Base-by-base conservation (phyloP, 768 basidiomycete genomes). In the Tulasnella calospora region DNA sequence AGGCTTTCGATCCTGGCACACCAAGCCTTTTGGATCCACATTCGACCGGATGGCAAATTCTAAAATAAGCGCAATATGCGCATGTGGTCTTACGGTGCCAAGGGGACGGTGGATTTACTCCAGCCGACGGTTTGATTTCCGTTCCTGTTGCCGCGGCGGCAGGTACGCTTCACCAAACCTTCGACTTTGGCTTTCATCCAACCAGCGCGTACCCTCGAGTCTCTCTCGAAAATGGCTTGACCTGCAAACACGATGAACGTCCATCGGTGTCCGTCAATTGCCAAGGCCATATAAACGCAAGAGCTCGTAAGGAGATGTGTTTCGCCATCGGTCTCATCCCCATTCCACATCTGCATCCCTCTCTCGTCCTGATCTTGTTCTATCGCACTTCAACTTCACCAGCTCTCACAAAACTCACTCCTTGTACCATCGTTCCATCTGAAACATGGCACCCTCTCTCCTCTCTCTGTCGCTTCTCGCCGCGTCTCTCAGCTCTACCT, bases 391-490 rank as follows among this genome's bases (percentile, higher is more conserved):
- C 35, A 9, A 12, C 23, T 71, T 27, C 71, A 40, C 21, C 15
- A 71, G 35, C 35, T 38, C 71, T 71, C 19, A 9, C 23, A 21
- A 71, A 23, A 71, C 36, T 30, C 36, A 23, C 71, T 40, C 38
- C 71, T 4, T 40, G 3, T 17, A 21, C 71, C 71, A 44, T 71
- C 71, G 1, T 36, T 71, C 17, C 35, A 71, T 7, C 23, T 35
- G n/a, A 71, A 61, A n/a, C 57, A 71, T 71, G 36, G 71, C 71
- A 33, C 71, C 71, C 35, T 38, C 36, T 36, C 36, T 71, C 35
- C 71, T 71, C 35, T 71, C 71, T n/a, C 35, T 71, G 15, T 71
- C 71, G 15, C 36, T 71, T 35, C 71, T 71, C 71, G 71, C 71
- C 71, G 71, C 71, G n/a, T 33, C 71, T 46, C 38, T 72, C 38